These are phyloP conservation scores for Dioszegia crocea DNA, from an alignment of 768 basidiomycete species.

Conservation along the genomic window DNA sequence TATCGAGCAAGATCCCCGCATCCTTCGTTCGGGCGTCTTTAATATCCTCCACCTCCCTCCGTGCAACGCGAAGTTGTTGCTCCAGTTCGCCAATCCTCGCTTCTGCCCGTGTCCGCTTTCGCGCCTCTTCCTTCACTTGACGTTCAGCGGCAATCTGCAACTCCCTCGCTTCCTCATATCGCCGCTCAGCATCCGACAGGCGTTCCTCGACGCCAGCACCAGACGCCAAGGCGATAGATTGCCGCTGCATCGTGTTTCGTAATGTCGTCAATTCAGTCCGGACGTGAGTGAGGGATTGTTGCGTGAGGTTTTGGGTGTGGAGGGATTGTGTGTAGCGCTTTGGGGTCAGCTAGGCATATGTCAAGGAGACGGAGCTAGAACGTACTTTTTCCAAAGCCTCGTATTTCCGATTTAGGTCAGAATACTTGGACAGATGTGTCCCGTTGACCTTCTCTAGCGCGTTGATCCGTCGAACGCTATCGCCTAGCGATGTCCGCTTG, in stretches of 20 bases:
- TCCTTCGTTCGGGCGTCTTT: slow-evolving; percentile 40
- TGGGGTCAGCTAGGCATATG: not conserved
- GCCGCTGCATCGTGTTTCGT: slow-evolving; percentile 28
- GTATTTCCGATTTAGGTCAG: slow-evolving; percentile 37
- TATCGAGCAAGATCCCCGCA: slow-evolving; percentile 38
- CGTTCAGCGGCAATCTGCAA: slow-evolving; percentile 24
- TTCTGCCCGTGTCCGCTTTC: slow-evolving; percentile 37
- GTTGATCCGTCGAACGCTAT: slow-evolving; percentile 28
- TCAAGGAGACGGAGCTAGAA: not conserved
- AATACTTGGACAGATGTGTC: slow-evolving; percentile 36
- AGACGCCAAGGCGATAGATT: slow-evolving; percentile 31
- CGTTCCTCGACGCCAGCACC: slow-evolving; percentile 38
- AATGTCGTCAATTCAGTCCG: slow-evolving; percentile 42
- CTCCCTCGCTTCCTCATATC: slow-evolving; percentile 38
- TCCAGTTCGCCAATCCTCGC: slow-evolving; percentile 42
- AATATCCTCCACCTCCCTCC: slow-evolving; percentile 35
- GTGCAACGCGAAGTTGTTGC: slow-evolving; percentile 23
- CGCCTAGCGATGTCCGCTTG: slow-evolving; percentile 32
- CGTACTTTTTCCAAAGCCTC: slow-evolving; percentile 47
- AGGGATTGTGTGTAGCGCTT: slow-evolving; percentile 46
- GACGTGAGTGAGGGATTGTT: slow-evolving; percentile 48
- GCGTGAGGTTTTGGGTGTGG: slow-evolving; percentile 45
- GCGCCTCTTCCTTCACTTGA: slow-evolving; percentile 32
- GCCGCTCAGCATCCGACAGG: slow-evolving; percentile 32
- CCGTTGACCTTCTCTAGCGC: slow-evolving; percentile 40